Conservation (phyloP, 495 filamentous ascomycete species). For the Neurospora sp. region DNA sequence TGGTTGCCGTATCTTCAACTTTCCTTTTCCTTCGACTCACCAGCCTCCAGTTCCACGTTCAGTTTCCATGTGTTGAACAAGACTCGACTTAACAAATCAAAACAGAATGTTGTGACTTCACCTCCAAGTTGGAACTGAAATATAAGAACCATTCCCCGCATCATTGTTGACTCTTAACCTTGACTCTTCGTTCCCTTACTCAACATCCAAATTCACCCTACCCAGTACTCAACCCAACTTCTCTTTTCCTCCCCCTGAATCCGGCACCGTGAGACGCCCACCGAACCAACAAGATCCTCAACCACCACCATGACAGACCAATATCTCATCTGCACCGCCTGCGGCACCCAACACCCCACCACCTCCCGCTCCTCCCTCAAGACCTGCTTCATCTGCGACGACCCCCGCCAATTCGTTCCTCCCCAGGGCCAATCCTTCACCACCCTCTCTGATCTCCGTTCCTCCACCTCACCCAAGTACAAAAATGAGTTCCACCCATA, state of each 20-base stretch:
- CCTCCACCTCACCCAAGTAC: conserved; percentile 6
- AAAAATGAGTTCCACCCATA: conserved; percentile 32
- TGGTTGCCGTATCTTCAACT: not conserved
- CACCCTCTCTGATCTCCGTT: conserved; percentile 31
- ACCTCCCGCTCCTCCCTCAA: conserved; percentile 29
- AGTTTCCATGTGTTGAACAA: not conserved
- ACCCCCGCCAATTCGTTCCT: conserved; percentile 60
- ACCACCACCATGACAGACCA: not conserved
- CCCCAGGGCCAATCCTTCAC: conserved; percentile 52
- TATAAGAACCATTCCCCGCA: not conserved
- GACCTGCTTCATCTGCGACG: conserved; percentile 67
- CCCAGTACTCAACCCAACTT: not conserved
- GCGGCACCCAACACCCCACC: conserved; percentile 58
- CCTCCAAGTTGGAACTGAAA: not conserved
- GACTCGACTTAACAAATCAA: not conserved
- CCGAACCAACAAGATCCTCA: not conserved
- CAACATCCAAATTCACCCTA: not conserved
- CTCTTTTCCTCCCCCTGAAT: not conserved
- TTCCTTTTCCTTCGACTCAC: not conserved
- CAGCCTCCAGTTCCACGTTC: not conserved
- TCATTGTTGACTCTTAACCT: not conserved
- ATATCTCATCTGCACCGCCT: conserved; percentile 48
- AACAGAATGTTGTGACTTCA: not conserved
- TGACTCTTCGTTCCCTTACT: not conserved
- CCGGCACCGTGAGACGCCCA: not conserved